A percentile compares a stretch with the other conserved stretches of the same genome.
These are phyloP conservation scores for Lonicera japonica DNA, from an alignment of 129 eudicot species.

Conservation along the genomic window DNA sequence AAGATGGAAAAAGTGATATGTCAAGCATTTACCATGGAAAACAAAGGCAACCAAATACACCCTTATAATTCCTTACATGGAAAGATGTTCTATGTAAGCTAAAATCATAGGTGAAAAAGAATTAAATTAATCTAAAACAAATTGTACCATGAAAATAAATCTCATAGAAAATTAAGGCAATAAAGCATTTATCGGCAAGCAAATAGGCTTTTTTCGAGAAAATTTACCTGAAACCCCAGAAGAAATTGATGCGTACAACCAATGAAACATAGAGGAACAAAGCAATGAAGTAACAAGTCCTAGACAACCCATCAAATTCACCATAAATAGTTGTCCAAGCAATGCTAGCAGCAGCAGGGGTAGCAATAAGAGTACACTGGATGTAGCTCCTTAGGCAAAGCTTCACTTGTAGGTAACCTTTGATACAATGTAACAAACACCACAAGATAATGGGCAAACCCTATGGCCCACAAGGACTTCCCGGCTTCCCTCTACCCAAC, in stretches of 20 bases:
- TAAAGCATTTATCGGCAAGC: no score
- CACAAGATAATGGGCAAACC: slow-evolving; percentile 89
- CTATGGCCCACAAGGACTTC: slow-evolving; percentile 87
- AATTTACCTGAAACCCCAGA: slow-evolving; percentile 72
- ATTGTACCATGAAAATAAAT: no score
- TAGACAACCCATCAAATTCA: slow-evolving; percentile 70
- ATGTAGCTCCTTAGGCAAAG: slow-evolving; percentile 86
- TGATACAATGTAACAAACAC: slow-evolving; percentile 86
- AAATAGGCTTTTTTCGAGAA: neutral
- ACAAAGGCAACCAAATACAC: no score
- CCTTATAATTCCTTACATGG: no score
- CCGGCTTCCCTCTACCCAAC: slow-evolving; percentile 79
- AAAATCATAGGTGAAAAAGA: no score
- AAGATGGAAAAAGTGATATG: no score
- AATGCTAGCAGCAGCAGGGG: slow-evolving; percentile 89
- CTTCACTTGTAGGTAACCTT: slow-evolving; percentile 84
- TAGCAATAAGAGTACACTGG: slow-evolving; percentile 94
- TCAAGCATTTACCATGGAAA: no score
- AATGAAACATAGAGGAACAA: slow-evolving; percentile 69
- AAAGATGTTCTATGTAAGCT: no score
- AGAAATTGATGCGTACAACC: slow-evolving; percentile 83
- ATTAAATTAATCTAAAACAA: no score
- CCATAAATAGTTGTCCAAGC: slow-evolving; percentile 90
- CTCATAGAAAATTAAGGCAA: no score
- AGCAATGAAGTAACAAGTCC: slow-evolving; percentile 88